Conservation (phyloP, 345 rosid species). For the Camelina laxa region DNA sequence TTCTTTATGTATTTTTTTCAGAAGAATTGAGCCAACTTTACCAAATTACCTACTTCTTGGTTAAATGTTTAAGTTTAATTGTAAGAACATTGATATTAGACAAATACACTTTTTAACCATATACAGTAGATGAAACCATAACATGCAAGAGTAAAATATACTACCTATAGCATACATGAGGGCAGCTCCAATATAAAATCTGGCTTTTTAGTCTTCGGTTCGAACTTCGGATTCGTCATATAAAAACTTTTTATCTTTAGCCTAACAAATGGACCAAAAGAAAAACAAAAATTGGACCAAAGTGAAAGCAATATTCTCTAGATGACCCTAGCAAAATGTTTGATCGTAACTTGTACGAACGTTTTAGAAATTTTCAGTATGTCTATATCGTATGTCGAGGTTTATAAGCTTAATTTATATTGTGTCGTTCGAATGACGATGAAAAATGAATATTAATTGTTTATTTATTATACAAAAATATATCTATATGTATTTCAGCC, state of each 20-base stretch:
- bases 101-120: no score
- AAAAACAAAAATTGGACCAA: background rate
- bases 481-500: background rate
- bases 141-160: no score
- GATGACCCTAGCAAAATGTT: background rate
- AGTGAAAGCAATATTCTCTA: background rate
- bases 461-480: background rate
- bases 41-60: no score
- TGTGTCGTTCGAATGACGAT: background rate
- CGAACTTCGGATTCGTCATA: background rate
- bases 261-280: constrained; percentile 7
- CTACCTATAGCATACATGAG: no score
- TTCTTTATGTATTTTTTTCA: background rate
- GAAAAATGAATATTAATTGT: background rate
- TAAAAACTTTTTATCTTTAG: background rate
- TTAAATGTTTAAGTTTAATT: no score
- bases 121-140: no score
- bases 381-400: background rate
- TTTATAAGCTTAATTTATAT: background rate
- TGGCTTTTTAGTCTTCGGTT: background rate
- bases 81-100: no score
- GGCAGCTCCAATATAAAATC: no score
- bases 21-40: no score
- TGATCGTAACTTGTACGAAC: background rate
- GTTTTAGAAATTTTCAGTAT: background rate